Evolutionary conservation across 306 rosid genomes (phyloP).

Genomic region (Dalbergia cultrata): DNA sequence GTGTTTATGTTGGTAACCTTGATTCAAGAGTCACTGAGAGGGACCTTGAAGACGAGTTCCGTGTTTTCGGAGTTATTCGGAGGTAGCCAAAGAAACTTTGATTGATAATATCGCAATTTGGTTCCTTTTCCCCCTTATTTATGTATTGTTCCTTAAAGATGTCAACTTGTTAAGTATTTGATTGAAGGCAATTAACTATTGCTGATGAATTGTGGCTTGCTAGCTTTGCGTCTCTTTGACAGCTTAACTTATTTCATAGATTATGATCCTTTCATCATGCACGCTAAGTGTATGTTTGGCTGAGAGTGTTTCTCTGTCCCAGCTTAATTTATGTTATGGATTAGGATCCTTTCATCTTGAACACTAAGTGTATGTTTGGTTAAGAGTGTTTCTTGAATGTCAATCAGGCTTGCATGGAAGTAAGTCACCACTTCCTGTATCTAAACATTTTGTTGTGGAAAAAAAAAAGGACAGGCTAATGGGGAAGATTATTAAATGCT

Average conservation of each 20-base stretch:
- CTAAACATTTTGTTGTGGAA: neutral
- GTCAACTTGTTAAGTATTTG: neutral
- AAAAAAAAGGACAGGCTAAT: no score
- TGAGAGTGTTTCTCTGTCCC: neutral
- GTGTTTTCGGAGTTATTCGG: slow-evolving; percentile 88
- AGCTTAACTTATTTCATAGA: neutral
- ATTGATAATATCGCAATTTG: neutral
- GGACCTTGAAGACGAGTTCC: slow-evolving; percentile 97
- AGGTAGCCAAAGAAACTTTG: slow-evolving; percentile 57
- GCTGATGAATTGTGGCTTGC: neutral
- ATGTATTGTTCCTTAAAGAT: neutral
- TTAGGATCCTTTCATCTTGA: neutral
- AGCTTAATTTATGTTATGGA: neutral
- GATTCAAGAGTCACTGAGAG: slow-evolving; percentile 93
- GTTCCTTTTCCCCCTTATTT: neutral
- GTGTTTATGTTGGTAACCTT: slow-evolving; percentile 93
- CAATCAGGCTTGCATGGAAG: neutral
- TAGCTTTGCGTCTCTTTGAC: neutral
- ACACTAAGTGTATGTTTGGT: neutral
- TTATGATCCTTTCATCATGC: neutral
- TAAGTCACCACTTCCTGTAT: neutral
- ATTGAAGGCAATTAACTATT: neutral
- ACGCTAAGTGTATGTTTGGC: neutral
- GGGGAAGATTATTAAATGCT: no score
- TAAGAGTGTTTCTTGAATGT: neutral